These are phyloP conservation scores for Suhomyces anneliseae DNA, from an alignment of 1,139 yeast genomes.

Conservation along the genomic window DNA sequence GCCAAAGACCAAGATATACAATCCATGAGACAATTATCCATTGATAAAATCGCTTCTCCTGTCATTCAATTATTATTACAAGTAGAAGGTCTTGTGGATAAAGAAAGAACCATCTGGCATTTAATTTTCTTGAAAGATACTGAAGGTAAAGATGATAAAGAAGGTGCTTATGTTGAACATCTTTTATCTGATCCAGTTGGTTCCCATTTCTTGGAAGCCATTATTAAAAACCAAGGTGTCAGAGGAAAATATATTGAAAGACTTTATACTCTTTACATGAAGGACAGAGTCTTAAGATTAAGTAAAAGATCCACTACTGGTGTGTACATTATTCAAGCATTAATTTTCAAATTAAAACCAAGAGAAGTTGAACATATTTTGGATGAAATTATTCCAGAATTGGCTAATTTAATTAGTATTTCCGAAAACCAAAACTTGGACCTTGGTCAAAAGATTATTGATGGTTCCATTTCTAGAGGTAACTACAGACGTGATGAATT, in stretches of 20 bases:
- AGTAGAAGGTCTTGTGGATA: conserved; percentile 78
- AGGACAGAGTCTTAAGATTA: conserved; percentile 66
- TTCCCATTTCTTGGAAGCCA: conserved; percentile 80
- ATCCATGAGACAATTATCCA: conserved; percentile 66
- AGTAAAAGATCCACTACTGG: conserved; percentile 82
- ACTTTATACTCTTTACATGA: conserved; percentile 70
- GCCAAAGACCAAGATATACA: conserved; percentile 44
- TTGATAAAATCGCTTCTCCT: conserved; percentile 83
- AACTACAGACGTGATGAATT: conserved; percentile 68
- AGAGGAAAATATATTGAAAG: conserved; percentile 70
- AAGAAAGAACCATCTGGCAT: conserved; percentile 69
- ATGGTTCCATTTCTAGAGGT: conserved; percentile 60
- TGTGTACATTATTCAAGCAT: conserved; percentile 73
- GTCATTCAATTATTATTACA: conserved; percentile 78
- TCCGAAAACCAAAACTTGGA: conserved; percentile 60
- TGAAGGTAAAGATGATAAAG: conserved; percentile 57
- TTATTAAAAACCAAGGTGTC: conserved; percentile 59
- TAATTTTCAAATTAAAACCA: conserved; percentile 60
- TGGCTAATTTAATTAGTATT: conserved; percentile 57
- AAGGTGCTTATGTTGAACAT: conserved; percentile 81
- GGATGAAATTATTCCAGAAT: conserved; percentile 67
- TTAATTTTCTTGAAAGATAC: conserved; percentile 43
- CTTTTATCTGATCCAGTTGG: conserved; percentile 86
- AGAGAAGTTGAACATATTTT: conserved; percentile 62
- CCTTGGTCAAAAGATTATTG: conserved; percentile 65